Conservation (phyloP, 805 yeast genomes). For the Saccharomycopsis sp. region DNA sequence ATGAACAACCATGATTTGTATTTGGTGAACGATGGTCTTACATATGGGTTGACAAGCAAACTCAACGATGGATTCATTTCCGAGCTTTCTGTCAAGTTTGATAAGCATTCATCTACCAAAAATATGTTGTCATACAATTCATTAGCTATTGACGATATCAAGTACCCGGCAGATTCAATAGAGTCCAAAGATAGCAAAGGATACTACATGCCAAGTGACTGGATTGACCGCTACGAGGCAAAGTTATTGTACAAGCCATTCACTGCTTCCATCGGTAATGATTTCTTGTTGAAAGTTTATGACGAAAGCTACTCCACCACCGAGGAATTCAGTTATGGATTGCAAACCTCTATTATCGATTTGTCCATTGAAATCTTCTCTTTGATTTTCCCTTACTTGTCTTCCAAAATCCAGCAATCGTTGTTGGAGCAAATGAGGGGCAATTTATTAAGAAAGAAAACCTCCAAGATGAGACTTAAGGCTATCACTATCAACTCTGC, state of each 20-base stretch:
- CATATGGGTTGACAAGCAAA: slow-evolving; percentile 48
- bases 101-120: slow-evolving; percentile 1
- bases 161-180: slow-evolving; percentile 24
- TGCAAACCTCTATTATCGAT: slow-evolving; percentile 55
- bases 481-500: slow-evolving; percentile 56
- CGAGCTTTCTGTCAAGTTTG: slow-evolving; percentile 29
- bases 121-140: neutral
- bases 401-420: slow-evolving; percentile 76
- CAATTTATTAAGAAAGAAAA: slow-evolving; percentile 35
- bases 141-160: slow-evolving; percentile 18
- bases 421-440: slow-evolving; percentile 72
- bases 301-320: slow-evolving; percentile 29
- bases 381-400: slow-evolving; percentile 57
- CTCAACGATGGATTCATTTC: slow-evolving; percentile 29
- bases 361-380: slow-evolving; percentile 70
- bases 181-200: slow-evolving; percentile 29
- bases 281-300: slow-evolving; percentile 22
- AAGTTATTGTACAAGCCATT: slow-evolving; percentile 22
- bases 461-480: slow-evolving; percentile 23
- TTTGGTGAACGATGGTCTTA: slow-evolving; percentile 32
- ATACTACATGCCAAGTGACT: slow-evolving; percentile 20
- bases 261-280: slow-evolving; percentile 16
- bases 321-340: slow-evolving; percentile 32
- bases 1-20: slow-evolving; percentile 19
- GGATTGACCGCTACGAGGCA: slow-evolving; percentile 23